These are phyloP conservation scores for Geotrichum reessii DNA, from an alignment of 1,139 yeast species.

Conservation along the genomic window DNA sequence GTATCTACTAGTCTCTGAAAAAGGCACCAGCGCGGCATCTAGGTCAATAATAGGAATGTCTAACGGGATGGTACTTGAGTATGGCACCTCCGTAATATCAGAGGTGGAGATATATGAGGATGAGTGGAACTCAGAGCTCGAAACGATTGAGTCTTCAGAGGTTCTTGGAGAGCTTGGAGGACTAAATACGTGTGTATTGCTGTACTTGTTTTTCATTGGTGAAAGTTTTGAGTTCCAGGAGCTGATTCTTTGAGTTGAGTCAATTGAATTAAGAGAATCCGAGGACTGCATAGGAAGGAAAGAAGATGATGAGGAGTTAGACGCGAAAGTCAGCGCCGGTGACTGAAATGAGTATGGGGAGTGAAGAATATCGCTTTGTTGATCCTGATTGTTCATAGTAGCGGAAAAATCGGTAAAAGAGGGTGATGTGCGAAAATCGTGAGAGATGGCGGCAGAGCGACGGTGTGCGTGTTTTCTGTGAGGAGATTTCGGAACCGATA, in stretches of 20 bases:
- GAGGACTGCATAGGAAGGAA: constrained; percentile 18
- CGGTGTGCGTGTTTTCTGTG: constrained; percentile 31
- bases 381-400: not conserved
- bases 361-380: not conserved
- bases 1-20: constrained; percentile 15
- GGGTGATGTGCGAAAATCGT: constrained; percentile 21
- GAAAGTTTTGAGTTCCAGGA: constrained; percentile 27
- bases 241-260: not conserved
- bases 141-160: constrained; percentile 15
- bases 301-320: constrained; percentile 21
- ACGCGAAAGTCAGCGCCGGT: constrained; percentile 25
- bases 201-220: constrained; percentile 2
- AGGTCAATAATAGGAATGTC: constrained; percentile 29
- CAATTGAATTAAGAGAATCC: constrained; percentile 7
- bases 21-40: constrained; percentile 33
- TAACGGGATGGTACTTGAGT: constrained; percentile 8
- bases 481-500: not conserved
- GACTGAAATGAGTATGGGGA: constrained; percentile 20
- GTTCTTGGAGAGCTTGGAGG: constrained; percentile 9
- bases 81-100: constrained; percentile 8
- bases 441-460: constrained; percentile 36
- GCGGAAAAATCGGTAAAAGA: constrained; percentile 1
- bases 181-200: not conserved
- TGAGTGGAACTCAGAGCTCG: constrained; percentile 15
- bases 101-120: constrained; percentile 20